These are phyloP conservation scores for Ogataea naganishii DNA, from an alignment of 805 yeast genomes.

Conservation along the genomic window DNA sequence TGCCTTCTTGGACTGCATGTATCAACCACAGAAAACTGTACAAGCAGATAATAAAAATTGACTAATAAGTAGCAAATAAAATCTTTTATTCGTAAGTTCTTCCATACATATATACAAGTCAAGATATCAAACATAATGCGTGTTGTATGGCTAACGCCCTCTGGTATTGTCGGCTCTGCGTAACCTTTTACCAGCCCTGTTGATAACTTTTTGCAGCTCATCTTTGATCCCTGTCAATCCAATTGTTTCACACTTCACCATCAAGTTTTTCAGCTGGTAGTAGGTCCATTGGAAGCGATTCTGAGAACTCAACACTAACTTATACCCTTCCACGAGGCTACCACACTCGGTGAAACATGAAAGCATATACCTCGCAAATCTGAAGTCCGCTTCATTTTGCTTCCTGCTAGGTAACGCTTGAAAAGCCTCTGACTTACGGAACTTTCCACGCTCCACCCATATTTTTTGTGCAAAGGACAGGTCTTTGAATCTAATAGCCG, in stretches of 20 bases:
- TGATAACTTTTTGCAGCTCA: constrained; percentile 17
- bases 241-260: constrained; percentile 27
- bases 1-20: constrained; percentile 75
- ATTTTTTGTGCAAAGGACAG: constrained; percentile 50
- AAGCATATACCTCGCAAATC: constrained; percentile 69
- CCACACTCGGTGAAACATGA: constrained; percentile 46
- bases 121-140: not conserved
- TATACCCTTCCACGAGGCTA: constrained; percentile 59
- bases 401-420: constrained; percentile 24
- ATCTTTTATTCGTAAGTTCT: not conserved
- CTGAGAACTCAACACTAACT: constrained; percentile 57
- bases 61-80: constrained; percentile 3
- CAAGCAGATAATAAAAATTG: not conserved
- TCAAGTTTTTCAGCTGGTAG: constrained; percentile 33
- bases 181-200: constrained; percentile 10
- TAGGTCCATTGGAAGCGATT: constrained; percentile 64
- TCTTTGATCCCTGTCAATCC: constrained; percentile 33
- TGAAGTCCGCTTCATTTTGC: constrained; percentile 45
- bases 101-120: not conserved
- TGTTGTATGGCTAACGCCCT: not conserved
- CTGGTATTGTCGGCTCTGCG: constrained; percentile 1
- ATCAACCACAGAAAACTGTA: constrained; percentile 33
- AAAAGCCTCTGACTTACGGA: constrained; percentile 48
- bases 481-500: constrained; percentile 51
- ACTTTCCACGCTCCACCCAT: constrained; percentile 76